Base-by-base conservation (phyloP, 805 yeast species). In the Candida methanosorbosa region DNA sequence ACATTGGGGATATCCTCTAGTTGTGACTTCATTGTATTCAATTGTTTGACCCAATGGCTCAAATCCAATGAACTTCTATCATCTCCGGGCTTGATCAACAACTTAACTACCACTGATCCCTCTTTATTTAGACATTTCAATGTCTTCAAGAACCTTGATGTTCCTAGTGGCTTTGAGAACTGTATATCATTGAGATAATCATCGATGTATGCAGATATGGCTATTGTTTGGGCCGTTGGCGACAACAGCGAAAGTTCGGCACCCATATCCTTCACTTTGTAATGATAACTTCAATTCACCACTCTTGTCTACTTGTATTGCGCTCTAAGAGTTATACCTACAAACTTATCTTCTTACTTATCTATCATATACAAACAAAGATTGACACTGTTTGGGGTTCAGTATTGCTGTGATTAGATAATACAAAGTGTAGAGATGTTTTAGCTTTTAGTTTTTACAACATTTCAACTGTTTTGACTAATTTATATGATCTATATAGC, bases 171-270 rank as follows among this genome's bases (percentile, higher is more conserved):
- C 35, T 78, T 75, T 2, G 80, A 67, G 52, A 85, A 90, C 46
- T 84, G 90, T 27, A 82, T 67, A 40, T 78, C 76, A 18, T 76
- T 77, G 9, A 90, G 64, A 29, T 83, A 85, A 48, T 87, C 82
- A 44, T 83, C 87, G 20, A 90, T 73, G 46, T 88, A 90, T 1
- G 97, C 88, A 17, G 90, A 86, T 2, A 87, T 69, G 6, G 94
- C 95, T 48, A 90, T 84, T 1, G 96, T 84, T 3, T 94, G 87
- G 1, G 95, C 86, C 3, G 94, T 78, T 11, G 95, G 96, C 9
- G 95, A 84, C 53, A 86, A 61, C 23, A 84, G 64, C 2, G 97
- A 88, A 40, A 90, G 62, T 52, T 82, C 83, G 12, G 84, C 85
- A 13, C 96, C 97, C 97, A 88, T 87, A n/a, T 3, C 23, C n/a